Evolutionary conservation across 2,329 filamentous ascomycete species (phyloP), one percentile per base, ranked within the genome.

Genomic region (Fusarium albidum): DNA sequence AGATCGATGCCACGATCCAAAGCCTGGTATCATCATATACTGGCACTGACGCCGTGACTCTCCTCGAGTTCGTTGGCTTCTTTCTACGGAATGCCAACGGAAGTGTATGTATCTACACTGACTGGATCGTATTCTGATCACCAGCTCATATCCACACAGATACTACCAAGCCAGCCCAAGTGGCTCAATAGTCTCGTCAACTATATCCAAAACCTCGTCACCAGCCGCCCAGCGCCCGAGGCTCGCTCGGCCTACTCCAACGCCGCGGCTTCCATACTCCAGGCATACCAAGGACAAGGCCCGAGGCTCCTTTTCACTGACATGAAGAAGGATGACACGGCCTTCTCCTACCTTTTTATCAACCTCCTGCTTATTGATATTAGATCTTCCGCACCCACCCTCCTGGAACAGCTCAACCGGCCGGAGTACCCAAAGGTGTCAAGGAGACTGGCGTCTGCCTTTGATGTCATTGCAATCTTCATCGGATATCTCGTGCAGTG

Each of bases 281-380:
- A 84, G 52, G 70, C 73, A 2, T 88, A 84, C 58, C 82, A 82
- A 3, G 60, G 67, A 1, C 68, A 72, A 5, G 76, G 76, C 2
- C 72, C 81, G 0, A 64, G 67, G 9, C 68, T 84, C 4, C 72
- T 90, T 3, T 89, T 89, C 71, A 72, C 75, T 8, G 74, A 79
- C 47, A 66, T 73, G 5, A 68, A 65, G 14, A 68, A 69, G 21
- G 67, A 73, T 2, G 74, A 78, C 28, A 85, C 82, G 55, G 80
- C 85, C 0, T 82, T 85, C 55, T 80, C 83, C 1, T 88, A 86
- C 63, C 74, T 89, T 5, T 79, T 90, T 50, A 70, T 89, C 48
- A 87, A 82, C 60, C 79, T 89, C n/a, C 67, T 89, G 7, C 78
- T 89, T 28, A 83, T 89, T 51, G 87, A 90, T 66, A 76, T 90